Conservation (phyloP, 148 eudicot genomes). For the Pharnaceum exiguum region DNA sequence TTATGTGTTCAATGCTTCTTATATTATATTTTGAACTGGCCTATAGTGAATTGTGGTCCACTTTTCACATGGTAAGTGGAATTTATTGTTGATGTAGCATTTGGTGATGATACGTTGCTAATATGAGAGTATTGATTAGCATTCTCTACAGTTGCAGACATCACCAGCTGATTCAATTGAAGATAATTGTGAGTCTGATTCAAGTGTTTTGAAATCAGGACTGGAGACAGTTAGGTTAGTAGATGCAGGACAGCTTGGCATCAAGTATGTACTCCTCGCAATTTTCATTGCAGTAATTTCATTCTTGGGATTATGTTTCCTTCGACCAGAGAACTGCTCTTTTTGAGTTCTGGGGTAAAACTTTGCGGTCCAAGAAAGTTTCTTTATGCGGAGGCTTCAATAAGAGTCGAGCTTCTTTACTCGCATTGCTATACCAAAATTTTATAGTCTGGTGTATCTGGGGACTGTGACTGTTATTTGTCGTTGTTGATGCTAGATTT, state of each 20-base stretch:
- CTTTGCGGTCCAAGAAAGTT: too few relatives aligned
- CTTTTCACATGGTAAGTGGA: too few relatives aligned
- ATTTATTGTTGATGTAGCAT: not conserved
- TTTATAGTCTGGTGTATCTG: too few relatives aligned
- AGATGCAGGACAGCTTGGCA: slow-evolving; percentile 57
- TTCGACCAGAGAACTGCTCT: slow-evolving; percentile 28
- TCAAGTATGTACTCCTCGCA: slow-evolving; percentile 33
- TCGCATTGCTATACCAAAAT: too few relatives aligned
- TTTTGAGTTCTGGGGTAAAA: too few relatives aligned
- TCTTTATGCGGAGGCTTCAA: too few relatives aligned
- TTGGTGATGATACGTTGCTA: not conserved
- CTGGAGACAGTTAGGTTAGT: slow-evolving; percentile 53
- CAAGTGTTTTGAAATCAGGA: slow-evolving; percentile 20
- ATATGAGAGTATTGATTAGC: not conserved
- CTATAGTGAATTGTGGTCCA: too few relatives aligned
- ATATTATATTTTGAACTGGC: too few relatives aligned
- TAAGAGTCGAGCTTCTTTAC: too few relatives aligned
- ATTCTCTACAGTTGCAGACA: slow-evolving; percentile 30
- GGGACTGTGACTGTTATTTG: too few relatives aligned
- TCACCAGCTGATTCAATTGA: slow-evolving; percentile 8
- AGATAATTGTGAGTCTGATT: slow-evolving; percentile 18
- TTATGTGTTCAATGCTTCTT: too few relatives aligned
- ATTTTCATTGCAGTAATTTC: slow-evolving; percentile 35
- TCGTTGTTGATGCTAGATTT: too few relatives aligned
- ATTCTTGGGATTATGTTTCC: slow-evolving; percentile 26